A percentile compares a stretch with the other conserved stretches of the same genome.
Evolutionary conservation across 1,284 basidiomycete genomes (phyloP).

Genomic region (Microstroma glucosiphilum): DNA sequence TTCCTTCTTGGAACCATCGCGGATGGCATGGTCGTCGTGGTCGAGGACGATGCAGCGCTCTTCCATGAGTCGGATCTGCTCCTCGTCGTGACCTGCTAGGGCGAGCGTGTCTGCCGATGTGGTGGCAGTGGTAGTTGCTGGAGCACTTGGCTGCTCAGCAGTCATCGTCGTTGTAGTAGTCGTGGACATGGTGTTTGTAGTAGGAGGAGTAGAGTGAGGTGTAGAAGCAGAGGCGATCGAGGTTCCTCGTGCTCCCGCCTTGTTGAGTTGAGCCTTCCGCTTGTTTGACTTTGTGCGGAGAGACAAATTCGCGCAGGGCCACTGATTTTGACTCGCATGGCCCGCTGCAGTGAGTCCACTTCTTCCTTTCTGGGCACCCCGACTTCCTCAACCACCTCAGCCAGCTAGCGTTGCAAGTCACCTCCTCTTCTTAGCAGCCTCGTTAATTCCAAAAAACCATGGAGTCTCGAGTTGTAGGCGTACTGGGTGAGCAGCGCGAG

Average conservation of each 20-base stretch:
- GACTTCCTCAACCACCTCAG: no score
- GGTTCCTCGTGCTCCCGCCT: no score
- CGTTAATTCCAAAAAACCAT: slow-evolving; percentile 13
- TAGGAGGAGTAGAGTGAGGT: no score
- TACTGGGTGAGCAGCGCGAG: slow-evolving; percentile 15
- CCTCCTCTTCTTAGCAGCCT: no score
- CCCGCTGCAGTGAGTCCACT: no score
- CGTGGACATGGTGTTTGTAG: neutral
- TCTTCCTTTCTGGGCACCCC: no score
- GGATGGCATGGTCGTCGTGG: slow-evolving; percentile 67
- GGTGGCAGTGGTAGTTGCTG: neutral
- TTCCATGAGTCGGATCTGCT: slow-evolving; percentile 76
- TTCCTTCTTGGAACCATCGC: slow-evolving; percentile 73
- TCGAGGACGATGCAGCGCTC: slow-evolving; percentile 94
- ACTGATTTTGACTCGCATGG: no score
- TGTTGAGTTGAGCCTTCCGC: no score
- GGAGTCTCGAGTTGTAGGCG: slow-evolving; percentile 36
- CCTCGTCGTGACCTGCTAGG: slow-evolving; percentile 50
- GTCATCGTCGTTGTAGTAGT: neutral
- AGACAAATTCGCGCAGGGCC: no score
- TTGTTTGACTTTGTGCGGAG: no score
- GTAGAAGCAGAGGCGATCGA: no score
- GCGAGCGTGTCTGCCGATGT: slow-evolving; percentile 4
- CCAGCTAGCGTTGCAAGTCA: no score
- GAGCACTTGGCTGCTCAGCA: neutral